These are phyloP conservation scores for Boletus reticulatus DNA, from an alignment of 768 basidiomycete genomes.

Conservation along the genomic window DNA sequence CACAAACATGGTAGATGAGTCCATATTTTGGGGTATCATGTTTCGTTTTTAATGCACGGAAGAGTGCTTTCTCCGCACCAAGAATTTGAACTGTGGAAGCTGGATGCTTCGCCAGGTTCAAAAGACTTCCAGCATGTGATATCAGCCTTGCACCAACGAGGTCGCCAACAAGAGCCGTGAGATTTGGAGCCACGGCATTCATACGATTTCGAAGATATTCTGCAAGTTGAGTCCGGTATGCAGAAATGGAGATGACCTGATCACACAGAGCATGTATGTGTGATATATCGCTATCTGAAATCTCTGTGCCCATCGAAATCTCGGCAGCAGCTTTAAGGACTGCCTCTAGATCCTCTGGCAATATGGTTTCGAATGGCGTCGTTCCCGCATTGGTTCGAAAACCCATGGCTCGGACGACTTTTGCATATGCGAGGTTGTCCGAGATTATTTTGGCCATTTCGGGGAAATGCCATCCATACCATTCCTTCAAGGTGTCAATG, in stretches of 20 bases:
- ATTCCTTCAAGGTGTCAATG: constrained; percentile 62
- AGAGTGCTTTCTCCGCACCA: constrained; percentile 75
- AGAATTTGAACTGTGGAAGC: constrained; percentile 79
- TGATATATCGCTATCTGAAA: constrained; percentile 93
- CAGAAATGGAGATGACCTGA: constrained; percentile 95
- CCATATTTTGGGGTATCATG: constrained; percentile 99
- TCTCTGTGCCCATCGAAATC: constrained; percentile 99
- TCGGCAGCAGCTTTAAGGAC: constrained; percentile 94
- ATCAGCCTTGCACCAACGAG: constrained; percentile 75
- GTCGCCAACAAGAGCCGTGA: constrained; percentile 82
- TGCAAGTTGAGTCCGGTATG: constrained; percentile 91
- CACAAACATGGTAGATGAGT: constrained; percentile 91
- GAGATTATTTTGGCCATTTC: constrained; percentile 98
- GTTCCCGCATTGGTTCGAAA: constrained; percentile 92
- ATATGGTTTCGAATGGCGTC: constrained; percentile 83
- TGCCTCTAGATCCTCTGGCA: constrained; percentile 96
- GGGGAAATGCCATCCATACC: constrained; percentile 99
- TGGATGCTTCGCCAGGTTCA: constrained; percentile 71
- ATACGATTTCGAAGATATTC: constrained; percentile 98
- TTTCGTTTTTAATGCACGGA: constrained; percentile 75
- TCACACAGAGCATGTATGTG: constrained; percentile 98
- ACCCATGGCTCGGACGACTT: constrained; percentile 90
- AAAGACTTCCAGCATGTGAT: constrained; percentile 69
- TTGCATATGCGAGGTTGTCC: constrained; percentile 97
- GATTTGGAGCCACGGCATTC: constrained; percentile 96